Percentiles rank a stretch among this genome's conserved stretches.
Evolutionary conservation across 2,329 filamentous ascomycete species (phyloP).

Genomic region (Alternaria triticina): DNA sequence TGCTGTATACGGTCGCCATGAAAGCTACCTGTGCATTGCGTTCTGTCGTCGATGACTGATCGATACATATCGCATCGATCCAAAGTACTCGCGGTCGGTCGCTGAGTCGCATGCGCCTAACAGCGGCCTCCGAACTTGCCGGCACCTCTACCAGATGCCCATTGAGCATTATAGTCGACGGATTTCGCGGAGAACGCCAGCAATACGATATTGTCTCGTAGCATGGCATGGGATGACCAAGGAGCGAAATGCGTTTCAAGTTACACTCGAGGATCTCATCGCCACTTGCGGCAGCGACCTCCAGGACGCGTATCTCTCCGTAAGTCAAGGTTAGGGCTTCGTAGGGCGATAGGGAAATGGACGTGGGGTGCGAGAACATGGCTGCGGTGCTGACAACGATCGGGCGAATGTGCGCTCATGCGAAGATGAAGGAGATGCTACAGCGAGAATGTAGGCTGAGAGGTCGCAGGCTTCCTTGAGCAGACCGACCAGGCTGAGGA

Average conservation of each 20-base stretch:
- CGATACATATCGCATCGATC: not conserved
- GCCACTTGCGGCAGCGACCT: not conserved
- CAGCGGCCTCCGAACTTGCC: not conserved
- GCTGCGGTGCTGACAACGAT: not conserved
- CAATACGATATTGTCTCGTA: not conserved
- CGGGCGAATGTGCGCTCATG: too few relatives aligned
- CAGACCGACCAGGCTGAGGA: not conserved
- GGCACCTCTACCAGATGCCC: accelerated
- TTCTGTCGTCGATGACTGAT: not conserved
- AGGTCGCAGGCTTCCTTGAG: too few relatives aligned
- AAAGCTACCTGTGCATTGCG: not conserved
- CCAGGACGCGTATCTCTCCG: not conserved
- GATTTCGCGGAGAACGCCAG: accelerated
- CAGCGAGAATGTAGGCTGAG: accelerated
- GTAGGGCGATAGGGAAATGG: accelerated
- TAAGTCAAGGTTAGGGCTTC: not conserved
- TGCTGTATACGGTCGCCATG: accelerated
- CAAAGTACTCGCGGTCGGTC: not conserved
- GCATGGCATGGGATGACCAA: accelerated
- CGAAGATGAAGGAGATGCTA: accelerated
- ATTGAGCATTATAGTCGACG: not conserved
- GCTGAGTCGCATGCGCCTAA: not conserved
- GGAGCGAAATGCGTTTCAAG: not conserved
- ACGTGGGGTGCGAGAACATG: not conserved
- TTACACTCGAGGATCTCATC: not conserved